phyloP scores from a whole-genome alignment of 148 eudicot genomes.

The Hydrangea macrophylla region DNA sequence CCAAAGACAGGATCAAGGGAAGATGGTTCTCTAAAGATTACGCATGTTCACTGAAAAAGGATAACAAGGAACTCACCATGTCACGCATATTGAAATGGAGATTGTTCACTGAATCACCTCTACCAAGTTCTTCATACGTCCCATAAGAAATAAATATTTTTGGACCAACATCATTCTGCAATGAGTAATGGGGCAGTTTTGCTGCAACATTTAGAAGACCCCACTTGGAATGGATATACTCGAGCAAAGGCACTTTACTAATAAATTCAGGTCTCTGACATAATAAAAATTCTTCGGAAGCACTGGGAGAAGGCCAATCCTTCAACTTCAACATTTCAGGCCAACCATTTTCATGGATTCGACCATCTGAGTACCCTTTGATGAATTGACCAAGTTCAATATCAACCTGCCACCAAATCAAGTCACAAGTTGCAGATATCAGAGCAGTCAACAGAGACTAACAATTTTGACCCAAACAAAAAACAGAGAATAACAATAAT shows the following conservation, averaged over 20 bases:
- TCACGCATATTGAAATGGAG: conserved; percentile 89
- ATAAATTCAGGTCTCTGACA: conserved; percentile 96
- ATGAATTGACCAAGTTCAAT: conserved; percentile 82
- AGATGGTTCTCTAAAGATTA: not conserved
- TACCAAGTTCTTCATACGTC: conserved; percentile 54
- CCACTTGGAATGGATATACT: conserved; percentile 94
- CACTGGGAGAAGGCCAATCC: conserved; percentile 98
- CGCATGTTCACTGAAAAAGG: conserved; percentile 1
- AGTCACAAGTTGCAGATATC: conserved; percentile 9
- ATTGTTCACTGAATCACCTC: conserved; percentile 68
- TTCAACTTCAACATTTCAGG: conserved; percentile 79
- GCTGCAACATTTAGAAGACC: conserved; percentile 97
- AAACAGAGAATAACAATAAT: not conserved
- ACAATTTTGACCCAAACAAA: no score
- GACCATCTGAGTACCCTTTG: conserved; percentile 87
- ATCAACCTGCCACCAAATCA: conserved; percentile 50
- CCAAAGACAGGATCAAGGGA: not conserved
- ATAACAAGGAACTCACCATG: conserved; percentile 54
- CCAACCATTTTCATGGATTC: conserved; percentile 55
- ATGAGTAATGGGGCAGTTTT: conserved; percentile 86
- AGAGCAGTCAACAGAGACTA: not conserved
- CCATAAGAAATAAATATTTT: conserved; percentile 85
- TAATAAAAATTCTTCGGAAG: conserved; percentile 87
- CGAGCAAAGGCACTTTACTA: conserved; percentile 80
- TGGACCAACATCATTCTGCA: conserved; percentile 95